Evolutionary conservation across 73 alveolate genomes (phyloP).

Genomic region (Paramecium sonneborni): DNA sequence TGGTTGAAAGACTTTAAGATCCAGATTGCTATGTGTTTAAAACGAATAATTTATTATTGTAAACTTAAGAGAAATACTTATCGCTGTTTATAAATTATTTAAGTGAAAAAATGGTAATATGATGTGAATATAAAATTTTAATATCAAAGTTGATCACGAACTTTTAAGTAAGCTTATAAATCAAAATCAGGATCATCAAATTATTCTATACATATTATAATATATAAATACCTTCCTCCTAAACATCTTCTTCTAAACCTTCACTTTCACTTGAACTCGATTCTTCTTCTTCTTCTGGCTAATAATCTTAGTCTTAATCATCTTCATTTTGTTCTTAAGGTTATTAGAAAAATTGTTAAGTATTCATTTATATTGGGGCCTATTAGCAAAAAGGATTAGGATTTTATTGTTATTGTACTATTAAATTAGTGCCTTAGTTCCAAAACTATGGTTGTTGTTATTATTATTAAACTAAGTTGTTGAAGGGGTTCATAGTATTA

Average conservation of each 20-base stretch:
- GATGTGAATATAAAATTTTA: not conserved
- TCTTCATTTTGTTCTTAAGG: not conserved
- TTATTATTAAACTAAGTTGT: not conserved
- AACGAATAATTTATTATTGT: not conserved
- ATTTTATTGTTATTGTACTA: not conserved
- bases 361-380: not conserved
- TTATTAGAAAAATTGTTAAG: not conserved
- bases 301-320: not conserved
- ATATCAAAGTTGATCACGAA: not conserved
- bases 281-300: not conserved
- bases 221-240: not conserved
- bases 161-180: not conserved
- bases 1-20: not conserved
- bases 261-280: not conserved
- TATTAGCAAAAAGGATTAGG: not conserved
- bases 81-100: constrained; percentile 13
- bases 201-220: too few species aligned
- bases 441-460: not conserved
- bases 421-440: not conserved
- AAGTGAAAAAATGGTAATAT: not conserved
- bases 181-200: not conserved
- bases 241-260: not conserved
- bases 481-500: not conserved
- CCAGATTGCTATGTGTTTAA: not conserved
- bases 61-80: not conserved